Percentiles rank a stretch among this genome's conserved stretches.
These are phyloP conservation scores for Tulasnella sp. DNA, from an alignment of 768 basidiomycete species.

Conservation along the genomic window DNA sequence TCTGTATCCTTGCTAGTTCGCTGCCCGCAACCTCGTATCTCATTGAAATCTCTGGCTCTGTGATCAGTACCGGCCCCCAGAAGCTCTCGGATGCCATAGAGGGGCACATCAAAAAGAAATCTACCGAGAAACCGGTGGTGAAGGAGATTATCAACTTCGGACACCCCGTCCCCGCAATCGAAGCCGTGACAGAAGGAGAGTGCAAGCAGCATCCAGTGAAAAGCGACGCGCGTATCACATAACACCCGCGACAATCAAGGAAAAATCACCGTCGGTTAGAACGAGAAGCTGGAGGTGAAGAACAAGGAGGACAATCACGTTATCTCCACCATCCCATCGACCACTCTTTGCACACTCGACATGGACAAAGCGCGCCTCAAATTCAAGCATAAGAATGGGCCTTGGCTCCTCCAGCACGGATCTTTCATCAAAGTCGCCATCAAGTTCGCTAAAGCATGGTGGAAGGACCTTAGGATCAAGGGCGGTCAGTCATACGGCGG, in stretches of 20 bases:
- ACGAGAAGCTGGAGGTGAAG: not conserved
- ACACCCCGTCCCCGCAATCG: slow-evolving; percentile 10
- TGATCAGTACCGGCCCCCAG: slow-evolving; percentile 20
- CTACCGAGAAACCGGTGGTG: not conserved
- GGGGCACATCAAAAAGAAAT: slow-evolving; percentile 14
- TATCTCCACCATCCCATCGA: slow-evolving; percentile 28
- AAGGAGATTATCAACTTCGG: not conserved
- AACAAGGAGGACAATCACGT: slow-evolving; percentile 19
- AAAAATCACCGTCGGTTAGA: not conserved
- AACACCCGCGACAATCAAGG: not conserved
- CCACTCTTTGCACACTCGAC: slow-evolving; percentile 27
- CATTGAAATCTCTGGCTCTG: not conserved
- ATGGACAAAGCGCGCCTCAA: too few species aligned
- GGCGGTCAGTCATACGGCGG: not conserved
- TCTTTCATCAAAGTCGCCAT: slow-evolving; percentile 31
- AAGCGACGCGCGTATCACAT: not conserved
- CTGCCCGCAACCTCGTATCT: not conserved
- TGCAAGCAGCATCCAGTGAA: slow-evolving; percentile 10
- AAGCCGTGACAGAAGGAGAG: not conserved
- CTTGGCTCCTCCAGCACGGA: slow-evolving; percentile 28
- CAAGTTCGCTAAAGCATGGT: slow-evolving; percentile 29
- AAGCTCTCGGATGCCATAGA: slow-evolving; percentile 23
- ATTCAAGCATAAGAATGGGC: slow-evolving; percentile 27
- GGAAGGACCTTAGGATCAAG: slow-evolving; percentile 30
- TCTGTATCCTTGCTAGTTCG: not conserved